Evolutionary conservation across 1,284 basidiomycete species (phyloP).

Genomic region (Heliocybe sulcata): DNA sequence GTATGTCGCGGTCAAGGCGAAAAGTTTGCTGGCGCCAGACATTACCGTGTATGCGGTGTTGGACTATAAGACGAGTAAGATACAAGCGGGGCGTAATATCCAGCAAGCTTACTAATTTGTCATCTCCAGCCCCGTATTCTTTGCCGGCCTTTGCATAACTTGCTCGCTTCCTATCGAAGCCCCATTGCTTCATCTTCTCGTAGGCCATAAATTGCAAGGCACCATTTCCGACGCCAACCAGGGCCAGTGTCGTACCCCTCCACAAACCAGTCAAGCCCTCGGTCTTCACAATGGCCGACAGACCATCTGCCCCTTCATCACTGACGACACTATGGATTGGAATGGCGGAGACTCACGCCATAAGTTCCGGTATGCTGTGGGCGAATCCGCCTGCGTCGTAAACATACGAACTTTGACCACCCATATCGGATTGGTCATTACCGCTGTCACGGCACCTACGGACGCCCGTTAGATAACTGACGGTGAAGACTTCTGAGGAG

Average conservation of each 20-base stretch:
- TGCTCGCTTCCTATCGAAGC: conserved; percentile 69
- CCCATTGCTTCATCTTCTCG: conserved; percentile 91
- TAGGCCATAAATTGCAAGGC: conserved; percentile 96
- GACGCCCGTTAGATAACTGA: background rate
- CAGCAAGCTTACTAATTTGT: conserved; percentile 68
- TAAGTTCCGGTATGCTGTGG: conserved; percentile 70
- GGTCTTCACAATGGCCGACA: conserved; percentile 56
- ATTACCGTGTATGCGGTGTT: conserved; percentile 91
- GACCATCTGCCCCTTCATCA: conserved; percentile 52
- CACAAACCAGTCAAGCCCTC: conserved; percentile 85
- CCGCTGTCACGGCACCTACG: conserved; percentile 84
- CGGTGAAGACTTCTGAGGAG: conserved; percentile 10
- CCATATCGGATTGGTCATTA: conserved; percentile 98
- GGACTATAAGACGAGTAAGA: conserved; percentile 41
- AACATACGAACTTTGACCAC: conserved; percentile 98
- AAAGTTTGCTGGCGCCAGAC: conserved; percentile 87
- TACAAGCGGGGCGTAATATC: background rate
- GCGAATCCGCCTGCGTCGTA: conserved; percentile 63
- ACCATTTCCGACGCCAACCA: conserved; percentile 93
- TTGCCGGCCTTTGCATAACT: conserved; percentile 52
- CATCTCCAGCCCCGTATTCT: conserved; percentile 63
- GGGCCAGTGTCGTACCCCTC: conserved; percentile 82
- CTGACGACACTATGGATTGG: background rate
- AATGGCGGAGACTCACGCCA: conserved; percentile 48
- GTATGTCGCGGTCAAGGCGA: conserved; percentile 84